Evolutionary conservation across 2,329 filamentous ascomycete genomes (phyloP), one percentile per base, ranked within the genome.

Genomic region (Rachicladosporium sp.): DNA sequence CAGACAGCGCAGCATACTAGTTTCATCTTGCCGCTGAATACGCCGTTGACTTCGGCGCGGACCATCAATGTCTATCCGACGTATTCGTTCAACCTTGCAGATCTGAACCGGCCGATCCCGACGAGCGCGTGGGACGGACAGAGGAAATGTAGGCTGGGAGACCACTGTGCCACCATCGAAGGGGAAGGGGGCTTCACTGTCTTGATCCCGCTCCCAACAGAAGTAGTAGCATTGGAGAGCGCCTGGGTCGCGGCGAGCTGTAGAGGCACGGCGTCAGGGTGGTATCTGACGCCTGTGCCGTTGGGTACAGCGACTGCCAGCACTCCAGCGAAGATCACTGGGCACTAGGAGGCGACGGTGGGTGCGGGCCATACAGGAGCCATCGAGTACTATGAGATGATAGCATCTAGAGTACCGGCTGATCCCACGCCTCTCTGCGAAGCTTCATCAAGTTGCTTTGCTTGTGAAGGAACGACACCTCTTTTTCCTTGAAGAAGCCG

Each of bases 391-490:
- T 27, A 27, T 27, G 23, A 27, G 23, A 27, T 27, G 23, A 7
- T 27, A 27, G 23, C 23, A 10, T 12, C 10, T 44, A 44, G 27
- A 54, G 43, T 29, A 48, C 50, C 13, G 85, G 85, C 0, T 76
- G 78, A 34, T 82, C 74, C 82, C 87, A 96, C 12, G 71, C 74
- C 48, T 94, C 87, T 44, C 89, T 71, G 42, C 76, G 72, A 46
- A 93, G 71, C 53, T 81, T 82, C 63, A 93, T 82, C 45, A 89
- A 71, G 62, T 88, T 93, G 5, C 85, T 79, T 58, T 93, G 87
- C 61, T 98, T 98, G 59, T 96, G 88, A 1, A 87, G 81, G 47
- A 98, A 87, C 1, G 79, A 74, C 37, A 96, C 71, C 55, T 95
- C 86, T 43, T 78, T 78, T 62, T 94, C 84, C 55, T 86, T 91